Base-by-base conservation (phyloP, 129 eudicot genomes). In the Helianthus tuberosus region DNA sequence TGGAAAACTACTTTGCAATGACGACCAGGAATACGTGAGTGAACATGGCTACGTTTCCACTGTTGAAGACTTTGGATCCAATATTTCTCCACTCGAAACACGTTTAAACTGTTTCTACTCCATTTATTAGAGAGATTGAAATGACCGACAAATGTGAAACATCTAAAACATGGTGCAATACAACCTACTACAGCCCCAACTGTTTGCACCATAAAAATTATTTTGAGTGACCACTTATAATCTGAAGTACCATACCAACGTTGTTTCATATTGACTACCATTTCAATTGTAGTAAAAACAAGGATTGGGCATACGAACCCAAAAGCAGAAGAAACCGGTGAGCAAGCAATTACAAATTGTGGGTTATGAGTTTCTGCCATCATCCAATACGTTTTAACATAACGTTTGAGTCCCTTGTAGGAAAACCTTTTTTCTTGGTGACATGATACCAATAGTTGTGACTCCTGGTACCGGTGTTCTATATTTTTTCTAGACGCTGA, bases 81-180 rank as follows among this genome's bases (percentile, higher is more conserved):
- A 61, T 1, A 9, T 35, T 29, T 61, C 13, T 61, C 35, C 0
- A 88, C 97, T 67, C 88, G 62, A 20, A 55, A 55, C 12, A 55
- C 35, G 13, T 55, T 55, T 55, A 55, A 20, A 23, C 17, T 2
- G 8, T 10, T 84, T 71, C 84, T 85, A 83, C 62, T 9, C 62
- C 62, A 55, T 55, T 55, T 29, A 35, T 20, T 55, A 13, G 62
- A 20, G 62, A 55, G 4, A 9, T 23, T 20, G 62, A 6, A 55
- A 20, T 55, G 35, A 20, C 62, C 13, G 9, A 20, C 1, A 20
- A 13, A 17, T 55, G 62, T 4, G 5, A 55, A 2, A 23, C 62
- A 55, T 55, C 62, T 55, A 55, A 20, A 55, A 17, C 17, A 2
- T 9, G 62, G 62, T 17, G 62, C 62, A 55, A 55, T 7, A 17